These are phyloP conservation scores for Phlyctochytrium bullatum DNA, from an alignment of 192 early-diverging fungal species.

Conservation along the genomic window DNA sequence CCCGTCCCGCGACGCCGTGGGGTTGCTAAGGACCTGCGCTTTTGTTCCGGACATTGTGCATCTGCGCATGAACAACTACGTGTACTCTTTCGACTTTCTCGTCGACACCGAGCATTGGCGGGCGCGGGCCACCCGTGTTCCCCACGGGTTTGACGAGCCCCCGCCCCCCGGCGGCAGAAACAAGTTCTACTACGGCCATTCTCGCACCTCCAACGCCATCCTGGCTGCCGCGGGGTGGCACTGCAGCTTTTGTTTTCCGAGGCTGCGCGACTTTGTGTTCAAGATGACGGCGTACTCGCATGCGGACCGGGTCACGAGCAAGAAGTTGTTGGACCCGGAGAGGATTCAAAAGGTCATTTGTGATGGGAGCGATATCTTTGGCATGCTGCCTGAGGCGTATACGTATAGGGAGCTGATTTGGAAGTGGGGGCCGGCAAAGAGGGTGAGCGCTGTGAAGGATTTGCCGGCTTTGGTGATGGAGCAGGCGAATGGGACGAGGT, in stretches of 20 bases:
- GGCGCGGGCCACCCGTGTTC: conserved; percentile 40
- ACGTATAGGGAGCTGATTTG: conserved; percentile 50
- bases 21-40: conserved; percentile 42
- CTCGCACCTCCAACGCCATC: conserved; percentile 30
- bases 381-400: conserved; percentile 61
- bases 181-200: conserved; percentile 35
- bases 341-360: conserved; percentile 55
- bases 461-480: conserved; percentile 39
- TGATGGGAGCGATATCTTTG: conserved; percentile 64
- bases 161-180: background rate
- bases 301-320: conserved; percentile 46
- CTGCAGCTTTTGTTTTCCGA: conserved; percentile 62
- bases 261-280: conserved; percentile 55
- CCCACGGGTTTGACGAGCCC: background rate
- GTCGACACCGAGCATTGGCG: conserved; percentile 46
- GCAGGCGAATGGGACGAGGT: conserved; percentile 13
- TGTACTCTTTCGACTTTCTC: conserved; percentile 65
- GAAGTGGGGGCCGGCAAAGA: conserved; percentile 40
- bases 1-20: conserved; percentile 38
- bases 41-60: conserved; percentile 48
- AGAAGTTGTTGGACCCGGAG: conserved; percentile 25
- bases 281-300: conserved; percentile 65
- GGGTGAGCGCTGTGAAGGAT: conserved; percentile 34
- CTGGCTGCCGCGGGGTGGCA: conserved; percentile 67
- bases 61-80: conserved; percentile 49